These are phyloP conservation scores for Tolypocladium cylindrosporum DNA, from an alignment of 2,329 filamentous ascomycete genomes.

Conservation along the genomic window DNA sequence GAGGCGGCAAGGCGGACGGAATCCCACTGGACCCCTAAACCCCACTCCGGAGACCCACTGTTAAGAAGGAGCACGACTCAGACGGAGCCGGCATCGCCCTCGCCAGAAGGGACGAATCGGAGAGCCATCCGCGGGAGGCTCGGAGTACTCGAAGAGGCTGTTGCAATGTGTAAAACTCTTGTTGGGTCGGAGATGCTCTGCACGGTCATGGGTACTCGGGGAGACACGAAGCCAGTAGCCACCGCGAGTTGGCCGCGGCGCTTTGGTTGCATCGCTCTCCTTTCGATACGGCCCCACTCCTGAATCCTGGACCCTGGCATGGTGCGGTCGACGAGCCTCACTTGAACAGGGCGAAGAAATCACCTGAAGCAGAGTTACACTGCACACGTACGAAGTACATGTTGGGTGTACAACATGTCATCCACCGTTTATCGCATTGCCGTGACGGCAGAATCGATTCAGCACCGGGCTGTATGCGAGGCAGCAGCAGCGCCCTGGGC, in stretches of 20 bases:
- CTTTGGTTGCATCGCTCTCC: background rate
- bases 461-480: too few relatives aligned
- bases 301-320: background rate
- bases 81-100: background rate
- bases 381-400: background rate
- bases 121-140: background rate
- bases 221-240: background rate
- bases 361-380: background rate
- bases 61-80: background rate
- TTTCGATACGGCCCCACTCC: background rate
- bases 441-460: too few relatives aligned
- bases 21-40: background rate
- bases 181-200: background rate
- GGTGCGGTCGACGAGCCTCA: background rate
- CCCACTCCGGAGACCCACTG: background rate
- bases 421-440: background rate
- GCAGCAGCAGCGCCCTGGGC: too few relatives aligned
- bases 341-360: background rate
- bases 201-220: too few relatives aligned
- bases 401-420: background rate
- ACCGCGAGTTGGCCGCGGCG: background rate
- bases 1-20: background rate
- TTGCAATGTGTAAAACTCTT: background rate
- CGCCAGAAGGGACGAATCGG: background rate
- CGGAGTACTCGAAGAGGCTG: background rate